Evolutionary conservation across 352 stramenopile genomes (phyloP), one percentile per base, ranked within the genome.

Genomic region (Phytophthora pistaciae): DNA sequence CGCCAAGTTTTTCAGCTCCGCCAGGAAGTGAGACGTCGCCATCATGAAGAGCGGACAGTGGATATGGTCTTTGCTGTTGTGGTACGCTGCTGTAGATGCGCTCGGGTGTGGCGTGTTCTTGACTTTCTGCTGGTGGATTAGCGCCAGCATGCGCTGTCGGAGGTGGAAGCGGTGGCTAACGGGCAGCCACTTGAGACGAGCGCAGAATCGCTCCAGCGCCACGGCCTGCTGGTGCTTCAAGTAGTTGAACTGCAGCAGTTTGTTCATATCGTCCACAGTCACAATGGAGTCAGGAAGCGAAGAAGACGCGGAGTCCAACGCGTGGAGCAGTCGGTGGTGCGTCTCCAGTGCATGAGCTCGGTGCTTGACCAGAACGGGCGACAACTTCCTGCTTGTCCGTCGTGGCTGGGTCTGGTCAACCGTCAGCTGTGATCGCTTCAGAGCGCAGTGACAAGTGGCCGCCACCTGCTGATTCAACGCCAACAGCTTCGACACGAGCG

Each of bases 131-230:
- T 83, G 70, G 46, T 91, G 74, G 6, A 65, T 55, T 10, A 91
- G 61, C 27, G 74, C 68, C 29, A 88, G 61, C 83, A 85, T 88
- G 13, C 83, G 83, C 54, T 88, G 79, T 7, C 75, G 77, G 16
- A 91, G 31, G 66, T 88, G 79, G 49, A 79, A 87, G 6, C 75
- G 77, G 60, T 91, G 79, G n/a, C 81, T 89, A 38, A 65, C 68
- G n/a, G 68, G 71, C 44, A 91, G 55, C 77, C 79, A 89, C 46
- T 74, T 80, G 9, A 88, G 61, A 1, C 79, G 74, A 14, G 72
- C 29, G 16, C 81, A 79, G 38, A 91, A 74, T 5, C 81, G 68
- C 25, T 87, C 81, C 25, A 87, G 42, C 1, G 65, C 64, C 6
- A 84, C 46, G 2, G 58, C 53, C 14, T 75, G 59, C 20, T 68